Conservation (phyloP, 2,329 filamentous ascomycete species). For the Elsinoe perseae region DNA sequence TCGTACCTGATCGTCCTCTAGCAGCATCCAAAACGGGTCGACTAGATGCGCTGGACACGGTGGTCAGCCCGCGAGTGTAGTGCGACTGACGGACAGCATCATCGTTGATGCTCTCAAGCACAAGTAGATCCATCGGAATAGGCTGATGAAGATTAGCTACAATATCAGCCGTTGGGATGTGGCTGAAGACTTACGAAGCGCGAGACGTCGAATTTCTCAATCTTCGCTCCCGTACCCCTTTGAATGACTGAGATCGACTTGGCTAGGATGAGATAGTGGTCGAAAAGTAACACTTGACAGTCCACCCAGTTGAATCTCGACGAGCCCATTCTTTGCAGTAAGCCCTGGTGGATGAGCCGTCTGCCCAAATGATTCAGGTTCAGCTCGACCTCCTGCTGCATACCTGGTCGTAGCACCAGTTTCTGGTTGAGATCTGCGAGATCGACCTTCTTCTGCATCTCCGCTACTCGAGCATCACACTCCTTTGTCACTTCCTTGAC, state of each 20-base stretch:
- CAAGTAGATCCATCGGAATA: constrained; percentile 92
- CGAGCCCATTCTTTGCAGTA: constrained; percentile 79
- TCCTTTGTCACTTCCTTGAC: constrained; percentile 83
- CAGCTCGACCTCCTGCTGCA: constrained; percentile 71
- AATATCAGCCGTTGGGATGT: neutral
- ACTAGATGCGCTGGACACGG: constrained; percentile 54
- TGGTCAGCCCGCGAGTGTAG: constrained; percentile 61
- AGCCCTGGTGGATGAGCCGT: constrained; percentile 80
- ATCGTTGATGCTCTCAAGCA: constrained; percentile 86
- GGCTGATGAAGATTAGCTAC: constrained; percentile 41
- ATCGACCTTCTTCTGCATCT: constrained; percentile 84
- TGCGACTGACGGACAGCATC: constrained; percentile 76
- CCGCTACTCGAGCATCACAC: constrained; percentile 85
- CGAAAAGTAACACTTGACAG: constrained; percentile 86
- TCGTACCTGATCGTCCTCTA: constrained; percentile 18
- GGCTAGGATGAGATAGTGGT: constrained; percentile 89
- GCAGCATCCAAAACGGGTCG: constrained; percentile 17
- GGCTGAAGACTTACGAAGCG: constrained; percentile 55
- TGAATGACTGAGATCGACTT: constrained; percentile 58
- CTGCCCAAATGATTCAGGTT: constrained; percentile 92
- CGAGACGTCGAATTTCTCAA: constrained; percentile 82
- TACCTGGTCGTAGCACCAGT: constrained; percentile 76
- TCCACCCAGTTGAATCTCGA: constrained; percentile 91
- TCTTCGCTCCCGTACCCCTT: constrained; percentile 62
- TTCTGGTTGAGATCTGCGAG: constrained; percentile 77